Evolutionary conservation across 306 rosid species (phyloP), one percentile per base, ranked within the genome.

Genomic region (Gleditsia sinensis): DNA sequence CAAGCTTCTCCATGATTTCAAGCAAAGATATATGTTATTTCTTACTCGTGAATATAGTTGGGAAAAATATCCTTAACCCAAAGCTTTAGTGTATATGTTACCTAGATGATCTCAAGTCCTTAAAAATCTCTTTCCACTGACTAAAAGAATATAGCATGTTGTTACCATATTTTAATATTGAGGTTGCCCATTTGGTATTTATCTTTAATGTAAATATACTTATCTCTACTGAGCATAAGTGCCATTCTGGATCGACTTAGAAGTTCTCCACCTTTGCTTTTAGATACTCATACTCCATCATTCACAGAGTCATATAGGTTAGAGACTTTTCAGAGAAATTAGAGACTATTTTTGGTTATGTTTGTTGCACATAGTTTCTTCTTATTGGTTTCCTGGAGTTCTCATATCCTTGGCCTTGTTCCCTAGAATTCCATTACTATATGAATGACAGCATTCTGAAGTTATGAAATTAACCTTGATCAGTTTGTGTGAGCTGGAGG

Each of bases 401-500:
- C 61, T 28, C 45, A 68, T 27, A 62, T 80, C 51, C 74, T 34
- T 69, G 68, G 60, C 54, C 49, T 48, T 24, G 48, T 75, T 61
- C 65, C 71, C 28, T 25, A 54, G 46, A 45, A 4, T 70, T 70
- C 27, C 61, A 64, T 75, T 63, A 24, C 69, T 34, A 9, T 63
- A 51, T 45, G 30, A 34, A 14, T 36, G 27, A 20, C 69, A 13
- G 19, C 34, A 28, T 46, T 59, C 67, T 76, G 53, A 64, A 71
- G 39, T 64, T 55, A 40, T 76, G 51, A 23, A 45, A 36, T 81
- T 58, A 81, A 75, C 63, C 20, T 65, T 76, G 74, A 55, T 67
- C 81, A 81, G 84, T 71, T 51, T 54, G 67, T 68, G 53, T 69
- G 59, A 81, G 78, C 78, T 65, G 78, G 81, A 55, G 71, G 59